Evolutionary conservation across 1,139 yeast species (phyloP).

Genomic region (Hyphopichia wangnamkhiaoensis): DNA sequence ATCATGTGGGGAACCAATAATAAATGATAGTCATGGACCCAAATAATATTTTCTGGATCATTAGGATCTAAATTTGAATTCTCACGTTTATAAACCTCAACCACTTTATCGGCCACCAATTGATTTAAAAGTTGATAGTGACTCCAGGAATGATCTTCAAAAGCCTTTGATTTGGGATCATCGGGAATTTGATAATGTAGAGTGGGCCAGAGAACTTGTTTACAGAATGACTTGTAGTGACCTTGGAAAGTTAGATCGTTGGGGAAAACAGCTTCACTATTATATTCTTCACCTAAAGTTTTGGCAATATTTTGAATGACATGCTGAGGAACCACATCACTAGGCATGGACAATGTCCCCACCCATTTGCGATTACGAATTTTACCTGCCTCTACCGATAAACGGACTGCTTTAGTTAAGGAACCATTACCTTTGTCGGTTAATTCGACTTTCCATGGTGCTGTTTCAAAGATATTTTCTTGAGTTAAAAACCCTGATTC

Average conservation of each 20-base stretch:
- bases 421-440: slow-evolving; percentile 87
- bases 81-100: slow-evolving; percentile 56
- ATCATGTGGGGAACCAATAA: slow-evolving; percentile 85
- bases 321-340: slow-evolving; percentile 67
- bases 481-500: slow-evolving; percentile 43
- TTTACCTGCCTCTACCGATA: slow-evolving; percentile 54
- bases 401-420: slow-evolving; percentile 76
- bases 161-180: slow-evolving; percentile 89
- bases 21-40: slow-evolving; percentile 95
- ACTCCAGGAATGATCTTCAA: slow-evolving; percentile 94
- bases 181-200: slow-evolving; percentile 96
- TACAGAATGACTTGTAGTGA: slow-evolving; percentile 86
- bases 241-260: slow-evolving; percentile 83
- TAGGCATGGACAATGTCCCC: slow-evolving; percentile 89
- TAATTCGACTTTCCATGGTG: slow-evolving; percentile 74
- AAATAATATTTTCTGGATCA: slow-evolving; percentile 55
- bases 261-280: slow-evolving; percentile 69
- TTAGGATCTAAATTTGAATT: slow-evolving; percentile 47
- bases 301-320: slow-evolving; percentile 53
- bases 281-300: slow-evolving; percentile 46
- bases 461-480: slow-evolving; percentile 61
- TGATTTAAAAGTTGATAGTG: slow-evolving; percentile 77
- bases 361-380: slow-evolving; percentile 66
- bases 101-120: slow-evolving; percentile 74
- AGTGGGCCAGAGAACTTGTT: slow-evolving; percentile 95